Evolutionary conservation across 2,329 filamentous ascomycete species (phyloP).

Genomic region (Parastagonospora nodorum): DNA sequence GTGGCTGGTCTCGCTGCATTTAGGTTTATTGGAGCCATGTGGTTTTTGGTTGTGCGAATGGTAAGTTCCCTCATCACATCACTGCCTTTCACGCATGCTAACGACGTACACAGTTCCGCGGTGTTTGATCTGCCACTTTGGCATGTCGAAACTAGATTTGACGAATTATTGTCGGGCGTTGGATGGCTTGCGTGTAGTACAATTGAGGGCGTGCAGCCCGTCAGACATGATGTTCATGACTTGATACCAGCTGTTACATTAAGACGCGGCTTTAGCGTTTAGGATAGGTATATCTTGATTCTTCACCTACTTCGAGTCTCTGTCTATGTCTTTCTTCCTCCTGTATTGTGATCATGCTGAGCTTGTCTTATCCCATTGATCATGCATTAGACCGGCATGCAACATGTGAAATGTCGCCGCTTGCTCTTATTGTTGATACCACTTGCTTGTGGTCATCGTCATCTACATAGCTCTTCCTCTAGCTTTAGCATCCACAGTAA

Average conservation of each 20-base stretch:
- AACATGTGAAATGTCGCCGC: too few relatives aligned
- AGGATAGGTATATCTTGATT: conserved; percentile 8
- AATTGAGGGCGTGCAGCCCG: conserved; percentile 1
- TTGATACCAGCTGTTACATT: conserved; percentile 22
- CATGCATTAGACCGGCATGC: too few relatives aligned
- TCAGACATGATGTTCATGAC: conserved; percentile 13
- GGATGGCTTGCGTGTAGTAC: conserved; percentile 7
- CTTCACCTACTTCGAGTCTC: conserved; percentile 3
- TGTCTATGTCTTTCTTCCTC: not conserved
- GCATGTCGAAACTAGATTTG: not conserved
- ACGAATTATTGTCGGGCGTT: conserved; percentile 7
- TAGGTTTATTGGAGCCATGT: conserved; percentile 84
- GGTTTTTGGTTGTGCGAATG: conserved; percentile 75
- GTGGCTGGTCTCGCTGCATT: conserved; percentile 84
- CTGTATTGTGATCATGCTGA: not conserved
- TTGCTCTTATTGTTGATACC: too few relatives aligned
- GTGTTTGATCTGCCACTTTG: conserved; percentile 42
- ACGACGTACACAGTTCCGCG: conserved; percentile 54
- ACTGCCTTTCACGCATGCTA: conserved; percentile 19
- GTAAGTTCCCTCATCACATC: conserved; percentile 27
- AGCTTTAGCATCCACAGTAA: too few relatives aligned
- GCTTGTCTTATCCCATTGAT: too few relatives aligned
- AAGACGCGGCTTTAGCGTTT: conserved; percentile 4
- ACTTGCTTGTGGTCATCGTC: too few relatives aligned
- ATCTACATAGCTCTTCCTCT: too few relatives aligned